Conservation (phyloP, 305 asterid species). For the Solanum hybrid region DNA sequence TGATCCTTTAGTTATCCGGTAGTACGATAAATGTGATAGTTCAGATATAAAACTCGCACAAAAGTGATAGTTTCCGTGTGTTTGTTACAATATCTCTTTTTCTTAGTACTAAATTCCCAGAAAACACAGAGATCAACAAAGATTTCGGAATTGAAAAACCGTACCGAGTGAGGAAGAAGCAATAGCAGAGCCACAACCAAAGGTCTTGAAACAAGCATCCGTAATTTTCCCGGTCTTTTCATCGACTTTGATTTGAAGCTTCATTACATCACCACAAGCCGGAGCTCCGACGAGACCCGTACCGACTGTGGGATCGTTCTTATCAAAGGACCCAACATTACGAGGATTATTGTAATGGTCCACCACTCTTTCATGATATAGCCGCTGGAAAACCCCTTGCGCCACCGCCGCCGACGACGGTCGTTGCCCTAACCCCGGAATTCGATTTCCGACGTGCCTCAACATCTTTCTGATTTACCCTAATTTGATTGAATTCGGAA, state of each 20-base stretch:
- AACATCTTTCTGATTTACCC: constrained; percentile 26
- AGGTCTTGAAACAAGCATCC: constrained; percentile 87
- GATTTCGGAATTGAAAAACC: not conserved
- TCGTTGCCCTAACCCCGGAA: constrained; percentile 26
- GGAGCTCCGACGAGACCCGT: constrained; percentile 98
- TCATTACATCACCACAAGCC: constrained; percentile 99
- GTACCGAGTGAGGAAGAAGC: constrained; percentile 89
- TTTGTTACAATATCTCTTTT: not conserved
- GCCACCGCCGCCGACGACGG: constrained; percentile 17
- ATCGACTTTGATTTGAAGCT: constrained; percentile 79
- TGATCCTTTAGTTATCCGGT: not conserved
- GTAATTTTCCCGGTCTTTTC: constrained; percentile 60
- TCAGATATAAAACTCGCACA: not conserved
- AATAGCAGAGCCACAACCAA: constrained; percentile 90
- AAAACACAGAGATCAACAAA: not conserved
- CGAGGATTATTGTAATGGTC: constrained; percentile 92
- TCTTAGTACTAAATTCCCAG: not conserved
- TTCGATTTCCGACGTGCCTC: constrained; percentile 32
- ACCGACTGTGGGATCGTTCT: constrained; percentile 67
- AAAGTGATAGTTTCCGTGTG: not conserved
- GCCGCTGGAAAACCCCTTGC: constrained; percentile 24
- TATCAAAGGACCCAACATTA: constrained; percentile 84
- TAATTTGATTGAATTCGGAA: not conserved
- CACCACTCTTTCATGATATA: constrained; percentile 93
- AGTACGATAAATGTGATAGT: not conserved